Base-by-base conservation (phyloP, 2,329 filamentous ascomycete species). In the Malbranchea cinnamomea region DNA sequence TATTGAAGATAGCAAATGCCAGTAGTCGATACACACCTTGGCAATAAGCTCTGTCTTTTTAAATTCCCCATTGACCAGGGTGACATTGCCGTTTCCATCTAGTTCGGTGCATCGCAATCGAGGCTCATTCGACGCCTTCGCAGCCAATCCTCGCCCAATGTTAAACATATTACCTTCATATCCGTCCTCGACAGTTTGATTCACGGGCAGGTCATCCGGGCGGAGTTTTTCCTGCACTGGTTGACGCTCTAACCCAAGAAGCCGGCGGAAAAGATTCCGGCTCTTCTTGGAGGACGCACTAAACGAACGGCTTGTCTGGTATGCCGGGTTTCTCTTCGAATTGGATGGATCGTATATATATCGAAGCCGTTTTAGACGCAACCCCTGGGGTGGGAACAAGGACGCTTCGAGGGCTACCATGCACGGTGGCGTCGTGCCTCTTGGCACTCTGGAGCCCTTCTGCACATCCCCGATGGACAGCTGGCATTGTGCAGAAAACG, bases 31-130 rank as follows among this genome's bases (percentile, higher is more conserved):
- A 47, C 54, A 30, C 56, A 85, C 81, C 67, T 89, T 94, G 31
- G 85, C 84, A 53, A 94, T 95, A 26, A 98, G 65, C 59, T 98
- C 89, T 46, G 75, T 89, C 66, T 98, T 98, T 60, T 89, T 91
- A 57, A 94, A 95, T 54, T 95, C 89, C 35, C 84, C 83, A 49
- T 91, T 91, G 12, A 92, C 79, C 34, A 95, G 63, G 12, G 87
- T 91, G 15, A 94, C 84, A 44, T 91, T 79, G 23, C 89, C 89
- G 47, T 81, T 73, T 52, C 85, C 83, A 46, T 95, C 84, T 36
- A 95, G 81, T 54, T 98, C 89, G 1, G 89, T 98, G 50, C 89
- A 98, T 31, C 89, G 71, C 41, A 98, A 63, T 36, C 83, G 76
- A 17, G 85, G 71, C 53, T 94, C 84, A 34, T 87, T 77, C 15